phyloP scores from a whole-genome alignment of 2,329 filamentous ascomycete species.

The Curvularia sp. region DNA sequence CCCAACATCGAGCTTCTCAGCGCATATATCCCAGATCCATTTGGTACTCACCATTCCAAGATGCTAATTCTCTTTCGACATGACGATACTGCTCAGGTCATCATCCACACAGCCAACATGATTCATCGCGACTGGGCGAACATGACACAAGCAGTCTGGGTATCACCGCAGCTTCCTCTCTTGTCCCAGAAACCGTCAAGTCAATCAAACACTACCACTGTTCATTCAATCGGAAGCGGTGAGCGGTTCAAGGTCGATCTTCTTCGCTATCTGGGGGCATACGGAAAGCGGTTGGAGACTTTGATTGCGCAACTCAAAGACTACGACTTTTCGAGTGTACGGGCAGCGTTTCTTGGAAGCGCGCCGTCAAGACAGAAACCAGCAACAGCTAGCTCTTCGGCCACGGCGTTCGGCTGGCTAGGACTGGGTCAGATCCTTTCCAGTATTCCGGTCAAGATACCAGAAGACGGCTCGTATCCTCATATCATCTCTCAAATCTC shows the following conservation, averaged over 20 bases:
- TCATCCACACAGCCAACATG: constrained; percentile 93
- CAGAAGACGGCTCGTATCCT: constrained; percentile 40
- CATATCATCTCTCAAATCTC: constrained; percentile 71
- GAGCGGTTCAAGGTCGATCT: constrained; percentile 77
- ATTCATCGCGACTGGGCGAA: constrained; percentile 87
- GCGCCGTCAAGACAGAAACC: constrained; percentile 72
- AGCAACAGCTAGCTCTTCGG: constrained; percentile 50
- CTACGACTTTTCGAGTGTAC: constrained; percentile 75
- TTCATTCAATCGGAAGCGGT: constrained; percentile 64
- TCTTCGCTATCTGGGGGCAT: constrained; percentile 73
- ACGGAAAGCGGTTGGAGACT: constrained; percentile 65
- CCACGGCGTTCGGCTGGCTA: constrained; percentile 78
- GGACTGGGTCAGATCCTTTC: constrained; percentile 68
- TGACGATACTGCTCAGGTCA: constrained; percentile 76
- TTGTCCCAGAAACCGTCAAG: constrained; percentile 11
- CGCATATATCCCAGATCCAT: constrained; percentile 82
- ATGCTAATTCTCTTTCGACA: constrained; percentile 83
- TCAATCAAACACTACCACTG: background rate
- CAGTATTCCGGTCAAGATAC: constrained; percentile 52
- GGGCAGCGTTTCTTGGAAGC: constrained; percentile 77
- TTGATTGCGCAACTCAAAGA: constrained; percentile 65
- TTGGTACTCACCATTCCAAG: constrained; percentile 86
- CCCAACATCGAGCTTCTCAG: constrained; percentile 73
- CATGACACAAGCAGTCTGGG: constrained; percentile 86
- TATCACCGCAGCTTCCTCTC: constrained; percentile 72